Percentiles rank a stretch among this genome's conserved stretches.
Conservation (phyloP, 768 basidiomycete genomes). For the Gloeophyllum trabeum region DNA sequence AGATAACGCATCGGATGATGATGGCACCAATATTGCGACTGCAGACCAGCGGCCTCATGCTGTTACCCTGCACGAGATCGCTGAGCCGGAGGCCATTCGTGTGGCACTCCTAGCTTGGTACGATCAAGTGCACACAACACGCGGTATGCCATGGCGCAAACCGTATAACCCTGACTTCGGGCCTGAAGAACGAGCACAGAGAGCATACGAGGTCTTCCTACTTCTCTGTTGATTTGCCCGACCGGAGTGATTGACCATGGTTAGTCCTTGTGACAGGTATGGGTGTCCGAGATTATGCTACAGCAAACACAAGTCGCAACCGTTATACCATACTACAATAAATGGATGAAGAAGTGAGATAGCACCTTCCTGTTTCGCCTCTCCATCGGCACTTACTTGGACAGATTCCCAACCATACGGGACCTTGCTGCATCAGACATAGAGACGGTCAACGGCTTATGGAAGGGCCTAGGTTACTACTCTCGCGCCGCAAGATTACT, state of each 20-base stretch:
- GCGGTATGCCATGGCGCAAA: conserved; percentile 93
- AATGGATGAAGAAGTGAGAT: conserved; percentile 78
- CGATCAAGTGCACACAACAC: conserved; percentile 43
- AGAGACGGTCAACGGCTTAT: conserved; percentile 79
- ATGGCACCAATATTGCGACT: no score
- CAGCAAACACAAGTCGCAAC: conserved; percentile 93
- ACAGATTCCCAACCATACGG: conserved; percentile 71
- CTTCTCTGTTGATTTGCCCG: background rate
- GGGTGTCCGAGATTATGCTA: conserved; percentile 91
- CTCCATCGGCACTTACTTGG: conserved; percentile 1
- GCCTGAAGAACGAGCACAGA: conserved; percentile 57
- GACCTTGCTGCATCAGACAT: conserved; percentile 64
- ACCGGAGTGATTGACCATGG: background rate
- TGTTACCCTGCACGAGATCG: conserved; percentile 36
- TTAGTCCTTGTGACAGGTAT: conserved; percentile 37
- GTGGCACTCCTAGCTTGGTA: conserved; percentile 61
- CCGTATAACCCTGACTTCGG: conserved; percentile 43
- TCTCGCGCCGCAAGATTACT: conserved; percentile 77
- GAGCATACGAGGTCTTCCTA: conserved; percentile 83
- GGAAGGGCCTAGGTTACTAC: conserved; percentile 92
- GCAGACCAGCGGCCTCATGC: conserved; percentile 31
- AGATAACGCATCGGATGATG: background rate
- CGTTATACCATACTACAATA: conserved; percentile 88
- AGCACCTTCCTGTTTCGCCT: conserved; percentile 5
- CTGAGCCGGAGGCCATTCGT: conserved; percentile 28